phyloP scores from a whole-genome alignment of 177 flowering plant species.

The Vitis hybrid region DNA sequence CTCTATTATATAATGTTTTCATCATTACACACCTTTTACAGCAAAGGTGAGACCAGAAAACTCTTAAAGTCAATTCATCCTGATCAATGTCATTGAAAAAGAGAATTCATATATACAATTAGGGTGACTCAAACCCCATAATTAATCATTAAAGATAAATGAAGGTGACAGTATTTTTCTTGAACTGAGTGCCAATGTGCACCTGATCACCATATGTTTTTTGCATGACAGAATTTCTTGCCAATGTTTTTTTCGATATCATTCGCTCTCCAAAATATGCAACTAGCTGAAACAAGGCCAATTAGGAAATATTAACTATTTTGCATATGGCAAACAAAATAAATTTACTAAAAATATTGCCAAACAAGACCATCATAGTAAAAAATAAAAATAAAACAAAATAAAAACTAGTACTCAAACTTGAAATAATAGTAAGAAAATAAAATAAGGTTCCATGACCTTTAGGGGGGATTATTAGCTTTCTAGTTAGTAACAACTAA shows the following conservation, averaged over 20 bases:
- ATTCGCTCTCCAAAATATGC: constrained; percentile 63
- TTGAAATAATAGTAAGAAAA: too few relatives aligned
- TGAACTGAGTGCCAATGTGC: neutral
- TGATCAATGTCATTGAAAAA: neutral
- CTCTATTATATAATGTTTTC: neutral
- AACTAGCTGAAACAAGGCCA: constrained; percentile 50
- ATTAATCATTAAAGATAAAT: neutral
- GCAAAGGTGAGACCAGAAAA: neutral
- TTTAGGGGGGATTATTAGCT: too few relatives aligned
- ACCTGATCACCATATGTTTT: constrained; percentile 51
- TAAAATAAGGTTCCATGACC: too few relatives aligned
- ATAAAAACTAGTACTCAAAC: too few relatives aligned
- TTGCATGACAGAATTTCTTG: constrained; percentile 85
- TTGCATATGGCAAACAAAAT: neutral
- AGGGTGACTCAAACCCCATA: neutral
- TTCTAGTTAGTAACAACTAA: too few relatives aligned
- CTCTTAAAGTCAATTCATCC: neutral
- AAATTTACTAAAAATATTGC: neutral
- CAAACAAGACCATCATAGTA: too few relatives aligned
- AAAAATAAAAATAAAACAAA: too few relatives aligned
- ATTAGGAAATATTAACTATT: neutral
- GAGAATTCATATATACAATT: neutral
- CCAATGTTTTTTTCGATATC: constrained; percentile 71
- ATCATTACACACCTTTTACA: neutral
- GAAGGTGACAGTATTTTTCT: neutral